Evolutionary conservation across 2,329 filamentous ascomycete species (phyloP).

Genomic region (Graphiopsis chlorocephala): DNA sequence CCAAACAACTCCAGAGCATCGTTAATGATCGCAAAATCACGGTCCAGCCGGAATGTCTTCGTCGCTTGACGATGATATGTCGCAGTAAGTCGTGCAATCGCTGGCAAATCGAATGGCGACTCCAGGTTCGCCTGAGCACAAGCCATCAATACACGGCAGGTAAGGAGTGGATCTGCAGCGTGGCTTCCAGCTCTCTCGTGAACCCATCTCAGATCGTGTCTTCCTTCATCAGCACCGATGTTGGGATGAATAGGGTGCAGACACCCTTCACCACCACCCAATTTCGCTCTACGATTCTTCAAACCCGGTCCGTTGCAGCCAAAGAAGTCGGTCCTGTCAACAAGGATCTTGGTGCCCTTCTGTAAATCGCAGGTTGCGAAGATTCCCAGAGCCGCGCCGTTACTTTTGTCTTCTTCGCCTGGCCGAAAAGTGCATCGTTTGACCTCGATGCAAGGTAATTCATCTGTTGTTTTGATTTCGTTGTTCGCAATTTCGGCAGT

Average conservation of each 20-base stretch:
- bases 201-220: constrained; percentile 28
- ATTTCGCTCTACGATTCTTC: constrained; percentile 8
- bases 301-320: constrained; percentile 22
- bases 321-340: constrained; percentile 27
- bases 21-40: constrained; percentile 67
- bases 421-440: constrained; percentile 6
- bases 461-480: neutral
- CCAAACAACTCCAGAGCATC: constrained; percentile 77
- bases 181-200: constrained; percentile 20
- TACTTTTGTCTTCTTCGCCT: neutral
- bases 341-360: constrained; percentile 20
- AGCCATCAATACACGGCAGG: constrained; percentile 23
- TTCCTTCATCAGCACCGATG: constrained; percentile 17
- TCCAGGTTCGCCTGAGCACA: constrained; percentile 18
- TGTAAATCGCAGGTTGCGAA: constrained; percentile 27
- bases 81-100: constrained; percentile 29
- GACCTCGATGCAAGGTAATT: neutral
- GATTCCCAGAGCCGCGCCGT: constrained; percentile 23
- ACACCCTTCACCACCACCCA: constrained; percentile 23
- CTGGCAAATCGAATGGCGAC: constrained; percentile 28
- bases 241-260: constrained; percentile 26
- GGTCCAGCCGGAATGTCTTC: constrained; percentile 63
- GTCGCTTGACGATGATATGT: constrained; percentile 22
- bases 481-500: constrained; percentile 8
- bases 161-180: constrained; percentile 23